Conservation (phyloP, 345 rosid species). For the Arabidopsis suecica region DNA sequence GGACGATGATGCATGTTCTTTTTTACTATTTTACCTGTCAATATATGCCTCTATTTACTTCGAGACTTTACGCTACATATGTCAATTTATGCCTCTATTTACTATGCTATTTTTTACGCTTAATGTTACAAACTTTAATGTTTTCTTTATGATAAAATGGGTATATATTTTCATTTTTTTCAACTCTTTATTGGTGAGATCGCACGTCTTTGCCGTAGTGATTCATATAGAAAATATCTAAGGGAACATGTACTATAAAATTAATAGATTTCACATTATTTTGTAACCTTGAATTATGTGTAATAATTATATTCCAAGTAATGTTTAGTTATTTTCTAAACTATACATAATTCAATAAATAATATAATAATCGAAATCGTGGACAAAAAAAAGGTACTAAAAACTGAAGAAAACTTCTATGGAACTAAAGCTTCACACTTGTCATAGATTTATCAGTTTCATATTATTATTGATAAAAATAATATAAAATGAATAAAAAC, state of each 20-base stretch:
- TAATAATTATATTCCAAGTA: neutral
- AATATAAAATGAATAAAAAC: too few species aligned
- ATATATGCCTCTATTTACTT: slow-evolving; percentile 15
- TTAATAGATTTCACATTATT: slow-evolving; percentile 1
- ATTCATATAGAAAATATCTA: neutral
- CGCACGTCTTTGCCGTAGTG: slow-evolving; percentile 38
- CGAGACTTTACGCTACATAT: neutral
- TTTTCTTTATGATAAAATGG: neutral
- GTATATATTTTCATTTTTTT: slow-evolving; percentile 13
- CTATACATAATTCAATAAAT: neutral
- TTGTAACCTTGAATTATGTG: slow-evolving; percentile 17
- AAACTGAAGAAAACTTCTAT: neutral
- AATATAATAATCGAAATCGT: neutral
- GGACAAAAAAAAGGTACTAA: neutral
- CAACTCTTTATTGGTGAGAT: slow-evolving; percentile 29
- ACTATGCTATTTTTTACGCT: neutral
- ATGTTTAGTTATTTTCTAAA: neutral
- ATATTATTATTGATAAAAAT: too few species aligned
- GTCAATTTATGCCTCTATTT: slow-evolving; percentile 14
- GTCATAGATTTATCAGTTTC: too few species aligned
- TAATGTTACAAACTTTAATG: neutral
- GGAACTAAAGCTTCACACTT: neutral
- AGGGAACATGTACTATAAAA: slow-evolving; percentile 18
- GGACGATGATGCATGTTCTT: slow-evolving; percentile 10
- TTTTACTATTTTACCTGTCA: slow-evolving; percentile 37